phyloP scores from a whole-genome alignment of 768 basidiomycete genomes.

The Paxillus ammoniavirescens region DNA sequence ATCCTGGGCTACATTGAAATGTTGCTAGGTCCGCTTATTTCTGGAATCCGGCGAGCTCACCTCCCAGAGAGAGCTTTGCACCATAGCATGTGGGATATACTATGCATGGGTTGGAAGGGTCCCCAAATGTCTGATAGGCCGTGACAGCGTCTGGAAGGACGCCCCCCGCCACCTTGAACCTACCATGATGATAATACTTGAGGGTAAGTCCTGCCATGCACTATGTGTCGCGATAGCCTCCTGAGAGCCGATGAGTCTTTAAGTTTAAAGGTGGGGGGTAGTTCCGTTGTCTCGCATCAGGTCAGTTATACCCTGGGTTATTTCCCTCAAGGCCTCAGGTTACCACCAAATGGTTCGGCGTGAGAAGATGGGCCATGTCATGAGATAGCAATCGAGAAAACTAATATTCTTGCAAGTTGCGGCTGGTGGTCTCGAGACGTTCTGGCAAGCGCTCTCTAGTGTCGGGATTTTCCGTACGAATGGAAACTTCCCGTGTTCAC shows the following conservation, averaged over 20 bases:
- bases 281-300: neutral
- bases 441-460: too few relatives aligned
- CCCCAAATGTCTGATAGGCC: conserved; percentile 55
- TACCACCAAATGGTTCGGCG: neutral
- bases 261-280: neutral
- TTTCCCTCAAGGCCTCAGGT: neutral
- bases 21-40: conserved; percentile 32
- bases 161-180: conserved; percentile 51
- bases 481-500: too few relatives aligned
- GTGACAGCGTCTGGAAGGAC: conserved; percentile 55
- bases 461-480: too few relatives aligned
- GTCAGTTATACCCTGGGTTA: neutral
- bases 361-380: neutral
- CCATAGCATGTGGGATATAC: conserved; percentile 60
- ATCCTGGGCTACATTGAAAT: conserved; percentile 37
- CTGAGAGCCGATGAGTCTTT: neutral
- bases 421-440: too few relatives aligned
- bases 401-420: too few relatives aligned
- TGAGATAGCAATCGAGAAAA: neutral
- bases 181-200: conserved; percentile 53
- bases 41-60: conserved; percentile 29
- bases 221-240: neutral
- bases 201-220: conserved; percentile 25
- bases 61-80: conserved; percentile 42
- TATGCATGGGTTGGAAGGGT: conserved; percentile 47